A percentile compares a stretch with the other conserved stretches of the same genome.
Conservation (phyloP, 257 asterid species). For the Thymus mandschuricus region DNA sequence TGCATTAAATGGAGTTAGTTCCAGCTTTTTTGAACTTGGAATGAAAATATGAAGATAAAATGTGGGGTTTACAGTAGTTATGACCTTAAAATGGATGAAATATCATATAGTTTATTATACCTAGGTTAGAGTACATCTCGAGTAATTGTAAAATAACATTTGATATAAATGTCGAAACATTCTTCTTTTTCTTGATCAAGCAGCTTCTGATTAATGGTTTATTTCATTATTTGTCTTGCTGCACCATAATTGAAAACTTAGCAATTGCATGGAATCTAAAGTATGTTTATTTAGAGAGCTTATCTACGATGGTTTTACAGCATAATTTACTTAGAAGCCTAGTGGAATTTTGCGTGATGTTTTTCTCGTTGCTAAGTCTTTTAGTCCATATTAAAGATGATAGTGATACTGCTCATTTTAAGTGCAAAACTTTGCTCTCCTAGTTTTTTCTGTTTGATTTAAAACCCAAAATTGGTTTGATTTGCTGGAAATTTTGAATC, state of each 20-base stretch:
- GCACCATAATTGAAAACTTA: background rate
- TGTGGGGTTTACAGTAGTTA: background rate
- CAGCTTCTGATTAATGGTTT: too few species aligned
- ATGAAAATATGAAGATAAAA: constrained; percentile 12
- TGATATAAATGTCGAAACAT: background rate
- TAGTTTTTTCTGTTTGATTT: background rate
- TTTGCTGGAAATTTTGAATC: constrained; percentile 17
- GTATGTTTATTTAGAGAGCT: too few species aligned
- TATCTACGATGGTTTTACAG: background rate
- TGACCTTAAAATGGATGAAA: background rate
- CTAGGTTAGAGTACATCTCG: background rate
- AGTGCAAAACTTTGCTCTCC: constrained; percentile 4
- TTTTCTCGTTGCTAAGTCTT: background rate
- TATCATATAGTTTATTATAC: background rate
- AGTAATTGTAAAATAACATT: background rate
- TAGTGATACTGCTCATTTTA: background rate
- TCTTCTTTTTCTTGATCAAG: background rate
- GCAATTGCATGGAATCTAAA: background rate
- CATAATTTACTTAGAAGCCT: background rate
- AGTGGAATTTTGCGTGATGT: background rate
- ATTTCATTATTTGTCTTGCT: too few species aligned
- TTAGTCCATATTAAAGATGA: background rate
- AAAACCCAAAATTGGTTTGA: background rate
- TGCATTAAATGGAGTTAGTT: constrained; percentile 8
- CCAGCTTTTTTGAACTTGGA: background rate